phyloP scores from a whole-genome alignment of 805 yeast genomes.

The Lipomyces oligophaga region DNA sequence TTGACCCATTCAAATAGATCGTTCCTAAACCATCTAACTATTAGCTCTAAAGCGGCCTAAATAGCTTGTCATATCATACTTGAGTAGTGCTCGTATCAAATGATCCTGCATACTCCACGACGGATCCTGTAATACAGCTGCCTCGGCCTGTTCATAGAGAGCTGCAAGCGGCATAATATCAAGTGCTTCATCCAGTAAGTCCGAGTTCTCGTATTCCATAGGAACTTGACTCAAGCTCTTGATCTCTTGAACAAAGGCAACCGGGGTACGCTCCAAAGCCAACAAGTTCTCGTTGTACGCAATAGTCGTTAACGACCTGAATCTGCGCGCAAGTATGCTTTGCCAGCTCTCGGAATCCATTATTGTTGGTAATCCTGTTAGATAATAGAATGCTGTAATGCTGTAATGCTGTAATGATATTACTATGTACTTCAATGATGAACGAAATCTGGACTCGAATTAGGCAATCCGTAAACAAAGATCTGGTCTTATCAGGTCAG shows the following conservation, averaged over 20 bases:
- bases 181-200: conserved; percentile 53
- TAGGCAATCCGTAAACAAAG: no score
- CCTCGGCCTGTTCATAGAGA: conserved; percentile 60
- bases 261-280: no score
- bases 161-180: conserved; percentile 58
- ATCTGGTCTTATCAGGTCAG: no score
- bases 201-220: conserved; percentile 43
- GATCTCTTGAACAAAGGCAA: conserved; percentile 5
- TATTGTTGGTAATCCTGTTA: no score
- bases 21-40: conserved; percentile 59
- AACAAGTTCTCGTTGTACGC: no score
- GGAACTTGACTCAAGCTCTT: conserved; percentile 26
- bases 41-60: neutral
- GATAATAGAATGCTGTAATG: no score
- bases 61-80: conserved; percentile 9
- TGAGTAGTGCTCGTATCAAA: conserved; percentile 53
- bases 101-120: conserved; percentile 51
- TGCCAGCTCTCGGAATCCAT: no score
- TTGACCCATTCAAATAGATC: conserved; percentile 84
- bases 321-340: no score
- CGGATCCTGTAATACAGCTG: conserved; percentile 32
- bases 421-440: no score
- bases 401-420: no score
- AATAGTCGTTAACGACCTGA: no score
- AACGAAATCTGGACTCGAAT: no score